phyloP scores from a whole-genome alignment of 441 rosid species.

The Syzygium malaccense region DNA sequence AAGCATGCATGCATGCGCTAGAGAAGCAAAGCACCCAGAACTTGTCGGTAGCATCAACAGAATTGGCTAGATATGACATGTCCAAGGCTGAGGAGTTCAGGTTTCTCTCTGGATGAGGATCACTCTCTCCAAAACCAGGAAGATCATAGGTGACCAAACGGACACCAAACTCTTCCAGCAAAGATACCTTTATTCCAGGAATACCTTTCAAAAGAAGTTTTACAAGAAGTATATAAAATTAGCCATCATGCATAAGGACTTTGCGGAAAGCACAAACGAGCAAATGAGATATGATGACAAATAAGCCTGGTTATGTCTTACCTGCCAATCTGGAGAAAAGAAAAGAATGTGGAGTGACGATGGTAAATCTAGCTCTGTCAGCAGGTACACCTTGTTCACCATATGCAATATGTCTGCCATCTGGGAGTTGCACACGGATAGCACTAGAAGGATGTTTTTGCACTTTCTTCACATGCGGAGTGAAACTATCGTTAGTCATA shows the following conservation, averaged over 20 bases:
- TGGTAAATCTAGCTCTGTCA: conserved; percentile 62
- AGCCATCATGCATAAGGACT: neutral
- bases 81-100: conserved; percentile 63
- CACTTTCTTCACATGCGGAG: conserved; percentile 38
- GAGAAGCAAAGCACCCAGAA: conserved; percentile 71
- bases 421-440: conserved; percentile 62
- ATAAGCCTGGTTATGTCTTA: conserved; percentile 6
- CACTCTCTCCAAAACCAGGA: conserved; percentile 82
- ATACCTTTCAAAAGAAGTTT: conserved; percentile 35
- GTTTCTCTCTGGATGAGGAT: conserved; percentile 54
- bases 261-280: neutral
- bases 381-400: conserved; percentile 66
- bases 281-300: neutral
- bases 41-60: conserved; percentile 34
- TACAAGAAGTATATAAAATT: neutral
- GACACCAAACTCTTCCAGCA: conserved; percentile 69
- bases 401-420: conserved; percentile 89
- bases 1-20: conserved; percentile 57
- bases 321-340: conserved; percentile 95
- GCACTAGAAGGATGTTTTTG: conserved; percentile 68
- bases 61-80: conserved; percentile 44
- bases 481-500: conserved; percentile 22
- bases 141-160: conserved; percentile 64
- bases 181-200: conserved; percentile 64
- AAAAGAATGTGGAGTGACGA: conserved; percentile 74